Base-by-base conservation (phyloP, 345 rosid species). In the Lumnitzera littorea region DNA sequence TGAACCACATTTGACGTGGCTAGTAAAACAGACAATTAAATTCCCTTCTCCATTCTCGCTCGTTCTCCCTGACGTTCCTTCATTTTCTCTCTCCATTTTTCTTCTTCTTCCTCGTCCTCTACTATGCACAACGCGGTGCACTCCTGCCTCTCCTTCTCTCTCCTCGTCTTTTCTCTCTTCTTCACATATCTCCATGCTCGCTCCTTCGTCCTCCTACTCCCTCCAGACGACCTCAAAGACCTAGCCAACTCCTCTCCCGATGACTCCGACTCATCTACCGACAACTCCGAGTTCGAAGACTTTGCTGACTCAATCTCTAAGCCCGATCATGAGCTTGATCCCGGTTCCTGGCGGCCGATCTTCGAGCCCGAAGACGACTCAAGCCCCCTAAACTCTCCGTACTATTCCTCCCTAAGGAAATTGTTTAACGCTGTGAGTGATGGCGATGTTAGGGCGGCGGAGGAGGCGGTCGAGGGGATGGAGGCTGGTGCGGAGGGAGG, bases 271-370 rank as follows among this genome's bases (percentile, higher is more conserved):
- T 36, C 43, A 57, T 62, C 56, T 23, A 66, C 60, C 25, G 77
- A 64, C 50, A 82, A 61, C 51, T 77, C 72, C 31, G 86, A 90
- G 47, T 87, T 88, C 86, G 95, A 90, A 55, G 91, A 90, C 41
- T 87, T 87, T 65, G 88, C 87, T 15, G 95, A 90, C 63, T 62
- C 85, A 31, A 88, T 78, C 24, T 67, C 83, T 11, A 86, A 79
- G 65, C 63, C 95, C 2, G 96, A 86, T 25, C 86, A 87, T 48
- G 85, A 82, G 69, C 91, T 94, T 46, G 97, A 90, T 63, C 96
- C 92, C 14, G 98, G 98, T 11, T 89, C 98, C 1, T 91, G 98
- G 98, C 87, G 92, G 57, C 84, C 88, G 41, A 75, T 91, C 63
- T 84, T 94, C 60, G 99, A 91, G 75, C 89, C 97, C n/a, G 85